These are phyloP conservation scores for Nakazawaea laoshanensis DNA, from an alignment of 805 yeast species.

Conservation along the genomic window DNA sequence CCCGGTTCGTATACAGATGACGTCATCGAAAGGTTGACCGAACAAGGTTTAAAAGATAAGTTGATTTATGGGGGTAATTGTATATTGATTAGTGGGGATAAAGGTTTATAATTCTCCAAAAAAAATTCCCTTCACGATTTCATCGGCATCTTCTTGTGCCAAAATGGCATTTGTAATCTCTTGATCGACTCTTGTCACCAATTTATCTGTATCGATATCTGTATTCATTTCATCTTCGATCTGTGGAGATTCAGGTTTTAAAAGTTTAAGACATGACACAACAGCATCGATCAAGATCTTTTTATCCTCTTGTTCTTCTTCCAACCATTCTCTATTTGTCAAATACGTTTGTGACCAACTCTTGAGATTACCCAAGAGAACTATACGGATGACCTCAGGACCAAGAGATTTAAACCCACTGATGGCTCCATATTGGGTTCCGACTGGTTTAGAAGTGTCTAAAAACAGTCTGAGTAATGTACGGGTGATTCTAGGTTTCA, in stretches of 20 bases:
- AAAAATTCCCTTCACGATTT: constrained; percentile 55
- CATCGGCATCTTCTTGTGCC: constrained; percentile 38
- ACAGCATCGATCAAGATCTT: constrained; percentile 39
- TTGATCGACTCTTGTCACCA: constrained; percentile 54
- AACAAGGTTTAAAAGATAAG: constrained; percentile 23
- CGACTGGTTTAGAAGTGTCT: constrained; percentile 74
- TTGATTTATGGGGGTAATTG: constrained; percentile 51
- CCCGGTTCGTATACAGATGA: constrained; percentile 65
- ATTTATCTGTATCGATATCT: constrained; percentile 29
- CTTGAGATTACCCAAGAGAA: constrained; percentile 74
- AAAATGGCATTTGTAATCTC: constrained; percentile 42
- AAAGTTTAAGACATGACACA: constrained; percentile 44
- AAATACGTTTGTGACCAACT: constrained; percentile 68
- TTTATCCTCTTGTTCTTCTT: constrained; percentile 29
- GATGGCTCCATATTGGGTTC: constrained; percentile 89
- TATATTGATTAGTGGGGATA: constrained; percentile 61
- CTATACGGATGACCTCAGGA: constrained; percentile 76
- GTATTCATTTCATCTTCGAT: constrained; percentile 13
- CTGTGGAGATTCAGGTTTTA: constrained; percentile 21
- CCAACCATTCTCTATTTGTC: constrained; percentile 15
- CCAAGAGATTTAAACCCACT: constrained; percentile 81
- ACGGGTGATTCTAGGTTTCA: constrained; percentile 89
- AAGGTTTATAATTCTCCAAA: constrained; percentile 50
- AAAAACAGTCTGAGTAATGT: constrained; percentile 86
- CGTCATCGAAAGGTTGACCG: constrained; percentile 29